These are phyloP conservation scores for Chloris gayana DNA, from an alignment of 176 grass and related monocot species.

Conservation along the genomic window DNA sequence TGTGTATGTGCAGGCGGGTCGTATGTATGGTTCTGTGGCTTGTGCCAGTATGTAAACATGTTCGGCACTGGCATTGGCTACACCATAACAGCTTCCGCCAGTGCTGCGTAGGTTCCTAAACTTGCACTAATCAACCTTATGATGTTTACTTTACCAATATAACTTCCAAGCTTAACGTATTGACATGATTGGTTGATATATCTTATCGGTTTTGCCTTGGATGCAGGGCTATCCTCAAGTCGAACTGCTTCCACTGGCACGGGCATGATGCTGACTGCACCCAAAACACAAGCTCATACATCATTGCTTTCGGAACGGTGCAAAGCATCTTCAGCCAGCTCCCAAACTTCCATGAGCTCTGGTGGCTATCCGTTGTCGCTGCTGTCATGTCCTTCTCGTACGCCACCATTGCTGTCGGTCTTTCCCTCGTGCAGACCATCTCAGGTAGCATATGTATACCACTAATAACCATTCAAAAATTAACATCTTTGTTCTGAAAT, in stretches of 20 bases:
- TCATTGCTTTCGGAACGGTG: slow-evolving; percentile 66
- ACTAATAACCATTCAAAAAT: not conserved
- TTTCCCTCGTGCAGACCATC: slow-evolving; percentile 54
- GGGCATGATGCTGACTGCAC: slow-evolving; percentile 63
- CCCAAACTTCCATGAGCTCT: slow-evolving; percentile 79
- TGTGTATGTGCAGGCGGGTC: slow-evolving; percentile 5
- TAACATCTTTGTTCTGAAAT: not conserved
- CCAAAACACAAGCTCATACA: slow-evolving; percentile 57
- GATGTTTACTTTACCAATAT: not conserved
- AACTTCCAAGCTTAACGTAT: not conserved
- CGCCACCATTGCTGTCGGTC: slow-evolving; percentile 61
- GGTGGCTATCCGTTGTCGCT: slow-evolving; percentile 75
- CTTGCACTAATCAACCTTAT: not conserved
- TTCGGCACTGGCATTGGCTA: slow-evolving; percentile 81
- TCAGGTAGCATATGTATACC: not conserved
- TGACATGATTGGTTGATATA: not conserved
- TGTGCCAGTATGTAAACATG: slow-evolving; percentile 85
- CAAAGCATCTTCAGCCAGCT: slow-evolving; percentile 76
- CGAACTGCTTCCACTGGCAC: slow-evolving; percentile 65
- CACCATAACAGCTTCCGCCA: slow-evolving; percentile 83
- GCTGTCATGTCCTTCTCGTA: slow-evolving; percentile 86
- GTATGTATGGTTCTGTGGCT: slow-evolving; percentile 63
- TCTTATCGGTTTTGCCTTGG: not conserved
- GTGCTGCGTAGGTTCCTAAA: slow-evolving; percentile 54
- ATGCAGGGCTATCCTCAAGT: slow-evolving; percentile 66